These are phyloP conservation scores for Penicillium sp. DNA, from an alignment of 2,329 filamentous ascomycete genomes.

Conservation along the genomic window DNA sequence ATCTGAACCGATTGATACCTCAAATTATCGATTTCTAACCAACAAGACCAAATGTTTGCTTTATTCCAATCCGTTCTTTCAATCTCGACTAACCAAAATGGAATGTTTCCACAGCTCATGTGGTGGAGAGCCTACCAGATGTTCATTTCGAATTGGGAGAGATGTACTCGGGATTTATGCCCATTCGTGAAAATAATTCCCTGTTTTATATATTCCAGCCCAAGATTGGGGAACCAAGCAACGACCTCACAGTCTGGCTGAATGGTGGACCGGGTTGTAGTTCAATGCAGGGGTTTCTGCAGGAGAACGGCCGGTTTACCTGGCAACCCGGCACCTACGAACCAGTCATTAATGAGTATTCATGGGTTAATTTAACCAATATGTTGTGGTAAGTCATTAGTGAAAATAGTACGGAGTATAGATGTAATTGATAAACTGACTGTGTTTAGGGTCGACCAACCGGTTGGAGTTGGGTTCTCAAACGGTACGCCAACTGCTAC, in stretches of 20 bases:
- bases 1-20: not conserved
- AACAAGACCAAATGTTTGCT: conserved; percentile 29
- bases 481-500: conserved; percentile 65
- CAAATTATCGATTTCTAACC: conserved; percentile 29
- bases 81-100: not conserved
- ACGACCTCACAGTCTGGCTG: conserved; percentile 45
- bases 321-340: conserved; percentile 69
- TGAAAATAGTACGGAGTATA: not conserved
- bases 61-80: not conserved
- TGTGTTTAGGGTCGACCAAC: conserved; percentile 34
- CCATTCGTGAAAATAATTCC: conserved; percentile 53
- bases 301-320: conserved; percentile 73
- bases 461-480: conserved; percentile 67
- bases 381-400: conserved; percentile 64
- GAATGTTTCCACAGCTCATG: conserved; percentile 48
- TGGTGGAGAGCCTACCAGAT: conserved; percentile 67
- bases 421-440: not conserved
- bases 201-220: conserved; percentile 55
- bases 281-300: conserved; percentile 67
- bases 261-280: conserved; percentile 58
- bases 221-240: conserved; percentile 43
- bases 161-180: conserved; percentile 52
- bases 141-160: conserved; percentile 66
- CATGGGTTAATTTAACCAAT: conserved; percentile 73
- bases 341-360: conserved; percentile 66